Percentiles rank a stretch among this genome's conserved stretches.
Evolutionary conservation across 805 yeast genomes (phyloP).

Genomic region (Candida rishiriensis): DNA sequence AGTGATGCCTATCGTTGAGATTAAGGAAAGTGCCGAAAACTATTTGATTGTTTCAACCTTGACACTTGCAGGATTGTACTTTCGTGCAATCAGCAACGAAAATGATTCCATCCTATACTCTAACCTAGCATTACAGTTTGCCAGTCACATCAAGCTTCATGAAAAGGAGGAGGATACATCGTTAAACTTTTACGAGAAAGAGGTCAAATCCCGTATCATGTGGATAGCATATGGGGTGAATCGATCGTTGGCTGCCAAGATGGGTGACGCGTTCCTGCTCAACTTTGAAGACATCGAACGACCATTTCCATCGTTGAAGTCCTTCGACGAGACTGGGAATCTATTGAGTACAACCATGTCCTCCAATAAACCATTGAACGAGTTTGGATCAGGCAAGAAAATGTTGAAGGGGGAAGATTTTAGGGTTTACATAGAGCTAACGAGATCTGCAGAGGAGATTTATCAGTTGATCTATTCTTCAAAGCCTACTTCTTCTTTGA

Average conservation of each 20-base stretch:
- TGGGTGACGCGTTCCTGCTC: slow-evolving; percentile 21
- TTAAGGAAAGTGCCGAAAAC: slow-evolving; percentile 8
- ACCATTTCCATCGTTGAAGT: slow-evolving; percentile 15
- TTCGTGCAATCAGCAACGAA: slow-evolving; percentile 21
- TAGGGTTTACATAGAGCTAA: slow-evolving; percentile 16
- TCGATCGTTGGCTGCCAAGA: slow-evolving; percentile 23
- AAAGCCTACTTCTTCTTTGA: slow-evolving; percentile 9
- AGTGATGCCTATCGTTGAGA: slow-evolving; percentile 14
- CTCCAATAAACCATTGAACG: background rate
- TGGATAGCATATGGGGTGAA: slow-evolving; percentile 26
- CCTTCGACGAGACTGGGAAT: slow-evolving; percentile 7
- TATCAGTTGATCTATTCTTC: slow-evolving; percentile 18
- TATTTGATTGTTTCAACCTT: slow-evolving; percentile 19
- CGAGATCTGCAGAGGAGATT: slow-evolving; percentile 21
- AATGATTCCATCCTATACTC: slow-evolving; percentile 24
- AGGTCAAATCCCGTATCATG: slow-evolving; percentile 20
- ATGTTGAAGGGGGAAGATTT: slow-evolving; percentile 12
- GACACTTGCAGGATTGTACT: slow-evolving; percentile 19
- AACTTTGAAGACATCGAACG: slow-evolving; percentile 13
- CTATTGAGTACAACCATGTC: background rate
- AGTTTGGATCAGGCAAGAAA: background rate
- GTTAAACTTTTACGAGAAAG: slow-evolving; percentile 7
- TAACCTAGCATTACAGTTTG: slow-evolving; percentile 22
- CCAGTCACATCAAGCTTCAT: slow-evolving; percentile 20
- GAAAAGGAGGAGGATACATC: background rate